These are phyloP conservation scores for Globisporangium barbulae DNA, from an alignment of 352 stramenopile genomes.

Conservation along the genomic window DNA sequence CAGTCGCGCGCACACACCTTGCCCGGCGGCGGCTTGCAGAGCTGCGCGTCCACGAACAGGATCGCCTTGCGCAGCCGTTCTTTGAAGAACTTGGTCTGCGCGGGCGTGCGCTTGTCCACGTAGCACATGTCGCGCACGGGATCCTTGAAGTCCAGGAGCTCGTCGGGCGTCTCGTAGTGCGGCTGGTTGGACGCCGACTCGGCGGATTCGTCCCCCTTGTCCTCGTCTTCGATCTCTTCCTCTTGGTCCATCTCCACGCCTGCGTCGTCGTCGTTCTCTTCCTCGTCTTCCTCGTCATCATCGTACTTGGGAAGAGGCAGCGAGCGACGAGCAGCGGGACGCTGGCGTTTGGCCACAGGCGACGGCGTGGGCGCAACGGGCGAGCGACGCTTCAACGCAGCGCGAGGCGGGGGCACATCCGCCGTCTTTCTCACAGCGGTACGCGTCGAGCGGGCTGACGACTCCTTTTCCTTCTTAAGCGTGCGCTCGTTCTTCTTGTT, in stretches of 20 bases:
- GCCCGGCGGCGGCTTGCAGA: conserved; percentile 49
- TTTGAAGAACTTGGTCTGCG: conserved; percentile 69
- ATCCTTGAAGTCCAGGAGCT: conserved; percentile 63
- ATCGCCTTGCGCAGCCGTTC: conserved; percentile 60
- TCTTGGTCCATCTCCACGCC: conserved; percentile 17
- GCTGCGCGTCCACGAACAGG: conserved; percentile 60
- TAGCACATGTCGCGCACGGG: conserved; percentile 69
- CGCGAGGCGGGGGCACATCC: neutral
- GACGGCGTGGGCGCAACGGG: neutral
- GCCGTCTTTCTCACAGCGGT: conserved; percentile 3
- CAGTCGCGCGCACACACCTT: conserved; percentile 47
- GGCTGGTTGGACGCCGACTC: conserved; percentile 24
- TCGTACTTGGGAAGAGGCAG: conserved; percentile 14
- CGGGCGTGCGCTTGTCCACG: conserved; percentile 39
- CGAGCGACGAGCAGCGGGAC: conserved; percentile 9
- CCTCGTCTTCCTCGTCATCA: conserved; percentile 11
- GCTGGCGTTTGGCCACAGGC: conserved; percentile 14
- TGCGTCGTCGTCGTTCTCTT: conserved; percentile 10
- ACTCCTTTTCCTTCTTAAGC: conserved; percentile 7
- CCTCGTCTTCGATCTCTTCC: conserved; percentile 24
- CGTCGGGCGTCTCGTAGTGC: conserved; percentile 41
- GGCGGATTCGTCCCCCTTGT: conserved; percentile 13
- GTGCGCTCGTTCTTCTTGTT: conserved; percentile 10
- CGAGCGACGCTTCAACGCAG: conserved; percentile 16
- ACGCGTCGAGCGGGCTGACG: conserved; percentile 4